Evolutionary conservation across 2,329 filamentous ascomycete genomes (phyloP), one percentile per base, ranked within the genome.

Genomic region (Clarireedia monteithiana): DNA sequence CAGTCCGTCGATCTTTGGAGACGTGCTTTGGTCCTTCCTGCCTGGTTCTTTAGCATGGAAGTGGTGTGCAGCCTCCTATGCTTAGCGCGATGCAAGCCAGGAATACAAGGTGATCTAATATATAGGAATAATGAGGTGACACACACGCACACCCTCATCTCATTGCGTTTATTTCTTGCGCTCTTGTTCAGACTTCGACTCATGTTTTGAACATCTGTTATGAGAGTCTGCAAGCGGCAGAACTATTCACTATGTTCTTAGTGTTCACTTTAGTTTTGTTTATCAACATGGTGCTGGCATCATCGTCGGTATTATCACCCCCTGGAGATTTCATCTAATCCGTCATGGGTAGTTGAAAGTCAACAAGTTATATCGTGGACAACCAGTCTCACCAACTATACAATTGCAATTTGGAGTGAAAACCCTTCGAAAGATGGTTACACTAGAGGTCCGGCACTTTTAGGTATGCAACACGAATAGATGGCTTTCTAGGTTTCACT

Each of bases 301-400:
- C 39, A 38, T 50, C 53, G 14, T 20, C 27, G 34, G 12, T 39
- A 3, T 50, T 50, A 23, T 26, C 38, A 27, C 36, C 26, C 17
- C 39, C 26, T 20, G 53, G 38, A 34, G 27, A 36, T 9, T 55
- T 55, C n/a, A 34, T 26, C 40, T 20, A 46, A 50, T 26, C 53
- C 53, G 14, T 9, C 39, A 7, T 56, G 53, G 53, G 34, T 23
- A 9, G 34, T 39, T n/a, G 53, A 40, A 14, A 47, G 27, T 14
- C 48, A 56, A 4, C 53, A 56, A 47, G 39, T 23, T 10, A 27
- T 56, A 47, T 45, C 53, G 23, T 56, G 53, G 53, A 34, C 44
- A 52, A 56, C 53, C 6, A 56, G 34, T 15, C 24, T 52, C 23
- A 34, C 2, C 6, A 56, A 56, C 24, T 56, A 56, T 23, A 52